A percentile compares a stretch with the other conserved stretches of the same genome.
These are phyloP conservation scores for Suillus luteus DNA, from an alignment of 768 basidiomycete species.

Conservation along the genomic window DNA sequence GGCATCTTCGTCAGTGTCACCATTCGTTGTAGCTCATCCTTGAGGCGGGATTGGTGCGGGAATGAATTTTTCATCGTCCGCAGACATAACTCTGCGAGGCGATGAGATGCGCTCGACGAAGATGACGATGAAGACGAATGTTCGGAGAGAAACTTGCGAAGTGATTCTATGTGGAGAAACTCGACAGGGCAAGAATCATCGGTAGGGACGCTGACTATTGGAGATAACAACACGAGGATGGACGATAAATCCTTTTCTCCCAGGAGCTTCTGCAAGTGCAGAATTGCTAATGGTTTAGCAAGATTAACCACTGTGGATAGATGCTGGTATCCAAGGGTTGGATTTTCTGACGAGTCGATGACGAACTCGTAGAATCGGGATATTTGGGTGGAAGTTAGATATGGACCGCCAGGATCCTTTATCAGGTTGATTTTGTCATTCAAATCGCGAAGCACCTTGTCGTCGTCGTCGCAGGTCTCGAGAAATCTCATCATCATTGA, in stretches of 20 bases:
- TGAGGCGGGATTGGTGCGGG: not conserved
- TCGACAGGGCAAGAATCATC: not conserved
- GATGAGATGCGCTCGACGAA: not conserved
- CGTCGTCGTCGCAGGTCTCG: not conserved
- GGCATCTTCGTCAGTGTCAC: not conserved
- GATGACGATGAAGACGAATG: not conserved
- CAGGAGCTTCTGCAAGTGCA: not conserved
- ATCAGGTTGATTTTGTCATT: constrained; percentile 1
- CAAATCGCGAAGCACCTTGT: not conserved
- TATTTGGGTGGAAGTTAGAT: not conserved
- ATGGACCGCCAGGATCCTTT: not conserved
- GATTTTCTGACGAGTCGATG: constrained; percentile 1
- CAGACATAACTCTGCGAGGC: not conserved
- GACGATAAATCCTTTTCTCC: not conserved
- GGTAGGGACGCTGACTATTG: not conserved
- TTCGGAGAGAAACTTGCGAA: not conserved
- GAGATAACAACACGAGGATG: not conserved
- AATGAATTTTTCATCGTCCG: not conserved
- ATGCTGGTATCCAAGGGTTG: not conserved
- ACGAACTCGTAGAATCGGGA: constrained; percentile 1
- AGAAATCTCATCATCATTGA: not conserved
- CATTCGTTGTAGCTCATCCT: not conserved
- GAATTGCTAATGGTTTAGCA: not conserved
- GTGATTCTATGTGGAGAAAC: not conserved
- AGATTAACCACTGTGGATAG: constrained; percentile 7